Evolutionary conservation across 1,284 basidiomycete species (phyloP).

Genomic region (Pseudozyma tsukubaensis): DNA sequence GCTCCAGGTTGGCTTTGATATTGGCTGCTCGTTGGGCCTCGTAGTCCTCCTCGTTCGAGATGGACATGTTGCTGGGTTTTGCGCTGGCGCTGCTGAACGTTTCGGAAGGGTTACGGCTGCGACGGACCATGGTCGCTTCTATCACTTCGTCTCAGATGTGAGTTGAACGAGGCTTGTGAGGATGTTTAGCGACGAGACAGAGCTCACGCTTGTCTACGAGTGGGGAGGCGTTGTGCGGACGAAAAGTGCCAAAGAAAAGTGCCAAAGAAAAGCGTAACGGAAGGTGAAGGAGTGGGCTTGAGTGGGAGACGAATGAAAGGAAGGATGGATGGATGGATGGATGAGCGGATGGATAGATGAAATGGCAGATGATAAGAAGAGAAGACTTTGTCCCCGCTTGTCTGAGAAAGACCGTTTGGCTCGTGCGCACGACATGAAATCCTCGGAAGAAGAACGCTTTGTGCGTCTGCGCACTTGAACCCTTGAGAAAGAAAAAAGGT

Average conservation of each 20-base stretch:
- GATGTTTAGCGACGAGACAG: neutral
- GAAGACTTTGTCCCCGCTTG: neutral
- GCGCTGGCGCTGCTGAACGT: too few species aligned
- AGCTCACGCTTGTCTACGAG: neutral
- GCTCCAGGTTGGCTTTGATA: constrained; percentile 37
- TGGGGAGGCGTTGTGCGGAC: neutral
- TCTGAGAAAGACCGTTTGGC: too few species aligned
- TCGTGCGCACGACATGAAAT: neutral
- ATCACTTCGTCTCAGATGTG: too few species aligned
- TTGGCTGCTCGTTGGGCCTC: constrained; percentile 32
- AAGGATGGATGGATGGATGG: constrained; percentile 3
- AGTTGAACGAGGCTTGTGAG: too few species aligned
- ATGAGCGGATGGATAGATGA: neutral
- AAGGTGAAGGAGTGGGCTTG: neutral
- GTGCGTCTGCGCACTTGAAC: too few species aligned
- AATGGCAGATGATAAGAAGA: neutral
- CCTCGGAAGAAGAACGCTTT: neutral
- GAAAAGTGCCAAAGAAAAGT: too few species aligned
- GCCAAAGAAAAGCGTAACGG: too few species aligned
- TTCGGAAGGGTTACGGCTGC: too few species aligned
- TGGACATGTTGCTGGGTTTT: too few species aligned
- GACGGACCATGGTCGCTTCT: too few species aligned
- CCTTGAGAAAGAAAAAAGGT: neutral
- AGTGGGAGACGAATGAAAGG: neutral
- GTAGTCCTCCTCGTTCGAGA: constrained; percentile 27